phyloP scores from a whole-genome alignment of 345 rosid genomes.

The Zanthoxylum bungeanum region DNA sequence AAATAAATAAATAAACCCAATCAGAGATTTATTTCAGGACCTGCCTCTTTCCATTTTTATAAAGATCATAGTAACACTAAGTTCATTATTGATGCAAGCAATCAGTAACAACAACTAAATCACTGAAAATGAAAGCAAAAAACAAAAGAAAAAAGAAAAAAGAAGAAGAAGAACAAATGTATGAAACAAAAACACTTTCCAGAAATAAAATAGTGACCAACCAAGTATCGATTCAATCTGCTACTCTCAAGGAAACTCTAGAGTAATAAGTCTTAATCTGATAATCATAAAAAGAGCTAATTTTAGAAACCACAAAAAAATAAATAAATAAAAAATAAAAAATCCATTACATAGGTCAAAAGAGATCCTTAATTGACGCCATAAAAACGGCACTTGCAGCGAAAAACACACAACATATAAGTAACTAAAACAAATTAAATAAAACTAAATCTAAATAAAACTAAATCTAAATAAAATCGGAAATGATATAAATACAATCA shows the following conservation, averaged over 20 bases:
- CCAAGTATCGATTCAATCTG: constrained; percentile 31
- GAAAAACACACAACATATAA: constrained; percentile 12
- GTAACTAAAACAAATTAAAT: too few species aligned
- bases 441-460: too few species aligned
- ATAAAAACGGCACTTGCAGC: constrained; percentile 19
- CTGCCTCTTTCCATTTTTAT: not conserved
- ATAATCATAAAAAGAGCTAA: constrained; percentile 2
- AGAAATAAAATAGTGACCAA: constrained; percentile 8
- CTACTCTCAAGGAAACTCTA: constrained; percentile 27
- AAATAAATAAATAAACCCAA: not conserved
- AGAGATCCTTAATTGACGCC: constrained; percentile 61
- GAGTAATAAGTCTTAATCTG: constrained; percentile 28
- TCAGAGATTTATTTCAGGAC: not conserved
- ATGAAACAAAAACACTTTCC: not conserved
- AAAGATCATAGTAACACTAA: too few species aligned
- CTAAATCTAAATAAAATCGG: constrained; percentile 3
- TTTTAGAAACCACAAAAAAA: constrained; percentile 29
- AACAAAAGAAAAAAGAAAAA: constrained; percentile 8
- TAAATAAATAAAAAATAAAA: constrained; percentile 18
- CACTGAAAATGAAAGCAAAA: not conserved
- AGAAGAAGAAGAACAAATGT: constrained; percentile 1
- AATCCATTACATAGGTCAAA: constrained; percentile 25
- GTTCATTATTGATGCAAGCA: not conserved
- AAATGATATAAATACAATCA: not conserved
- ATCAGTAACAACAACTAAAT: not conserved